Conservation (phyloP, 2,329 filamentous ascomycete genomes). For the Cadophora sp. region DNA sequence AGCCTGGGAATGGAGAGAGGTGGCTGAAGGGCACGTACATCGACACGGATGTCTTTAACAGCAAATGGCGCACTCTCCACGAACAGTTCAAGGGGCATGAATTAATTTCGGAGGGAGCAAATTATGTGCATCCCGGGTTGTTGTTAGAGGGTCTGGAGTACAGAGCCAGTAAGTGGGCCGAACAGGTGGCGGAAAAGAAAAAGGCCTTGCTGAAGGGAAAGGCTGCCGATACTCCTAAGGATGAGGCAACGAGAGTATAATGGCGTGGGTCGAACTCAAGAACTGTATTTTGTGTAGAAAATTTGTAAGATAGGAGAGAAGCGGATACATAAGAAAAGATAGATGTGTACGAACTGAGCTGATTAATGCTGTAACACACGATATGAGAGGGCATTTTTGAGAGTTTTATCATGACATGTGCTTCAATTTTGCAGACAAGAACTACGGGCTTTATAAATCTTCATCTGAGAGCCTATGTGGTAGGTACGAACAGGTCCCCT, state of each 20-base stretch:
- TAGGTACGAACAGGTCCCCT: too few relatives aligned
- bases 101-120: not conserved
- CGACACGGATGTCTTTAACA: constrained; percentile 66
- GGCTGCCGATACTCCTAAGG: not conserved
- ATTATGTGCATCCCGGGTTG: not conserved
- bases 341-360: not conserved
- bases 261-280: not conserved
- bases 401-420: too few relatives aligned
- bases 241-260: too few relatives aligned
- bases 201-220: not conserved
- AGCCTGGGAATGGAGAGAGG: constrained; percentile 68
- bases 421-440: not conserved
- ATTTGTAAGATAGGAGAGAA: not conserved
- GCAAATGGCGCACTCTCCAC: constrained; percentile 51
- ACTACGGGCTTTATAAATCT: not conserved
- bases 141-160: not conserved
- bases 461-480: too few relatives aligned
- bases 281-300: not conserved
- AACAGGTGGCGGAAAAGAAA: not conserved
- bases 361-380: too few relatives aligned
- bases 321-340: not conserved
- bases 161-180: not conserved
- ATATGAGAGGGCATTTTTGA: too few relatives aligned
- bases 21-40: constrained; percentile 91
- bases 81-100: constrained; percentile 23